Evolutionary conservation across 345 rosid species (phyloP).

Genomic region (Corchorus olitorius): DNA sequence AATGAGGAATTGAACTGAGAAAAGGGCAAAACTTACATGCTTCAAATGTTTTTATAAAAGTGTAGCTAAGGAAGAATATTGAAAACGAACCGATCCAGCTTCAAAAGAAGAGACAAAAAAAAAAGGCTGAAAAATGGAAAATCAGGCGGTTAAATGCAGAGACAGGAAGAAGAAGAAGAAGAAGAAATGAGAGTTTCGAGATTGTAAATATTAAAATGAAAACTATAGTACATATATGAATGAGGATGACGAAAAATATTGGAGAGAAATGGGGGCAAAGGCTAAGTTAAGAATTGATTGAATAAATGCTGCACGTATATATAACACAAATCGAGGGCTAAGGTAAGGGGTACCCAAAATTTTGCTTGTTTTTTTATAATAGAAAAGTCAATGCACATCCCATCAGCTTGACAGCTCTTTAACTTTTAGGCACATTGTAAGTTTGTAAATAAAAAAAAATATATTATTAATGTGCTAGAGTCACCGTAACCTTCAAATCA

Average conservation of each 20-base stretch:
- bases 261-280: neutral
- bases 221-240: neutral
- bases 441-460: too few species aligned
- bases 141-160: neutral
- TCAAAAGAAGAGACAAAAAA: neutral
- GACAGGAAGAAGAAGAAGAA: neutral
- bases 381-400: slow-evolving; percentile 39
- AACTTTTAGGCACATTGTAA: neutral
- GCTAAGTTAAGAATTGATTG: neutral
- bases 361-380: too few species aligned
- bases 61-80: slow-evolving; percentile 23
- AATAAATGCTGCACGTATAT: slow-evolving; percentile 20
- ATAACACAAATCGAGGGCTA: slow-evolving; percentile 32
- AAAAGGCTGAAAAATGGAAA: neutral
- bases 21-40: slow-evolving; percentile 27
- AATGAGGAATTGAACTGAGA: neutral
- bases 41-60: slow-evolving; percentile 30
- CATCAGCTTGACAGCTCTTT: slow-evolving; percentile 16
- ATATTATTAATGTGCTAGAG: neutral
- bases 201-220: neutral
- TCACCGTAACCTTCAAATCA: slow-evolving; percentile 19
- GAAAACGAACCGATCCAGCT: slow-evolving; percentile 30
- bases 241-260: neutral
- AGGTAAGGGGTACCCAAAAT: neutral
- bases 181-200: neutral